phyloP scores from a whole-genome alignment of 108 stramenopile genomes.

The Nitzschia putrida region DNA sequence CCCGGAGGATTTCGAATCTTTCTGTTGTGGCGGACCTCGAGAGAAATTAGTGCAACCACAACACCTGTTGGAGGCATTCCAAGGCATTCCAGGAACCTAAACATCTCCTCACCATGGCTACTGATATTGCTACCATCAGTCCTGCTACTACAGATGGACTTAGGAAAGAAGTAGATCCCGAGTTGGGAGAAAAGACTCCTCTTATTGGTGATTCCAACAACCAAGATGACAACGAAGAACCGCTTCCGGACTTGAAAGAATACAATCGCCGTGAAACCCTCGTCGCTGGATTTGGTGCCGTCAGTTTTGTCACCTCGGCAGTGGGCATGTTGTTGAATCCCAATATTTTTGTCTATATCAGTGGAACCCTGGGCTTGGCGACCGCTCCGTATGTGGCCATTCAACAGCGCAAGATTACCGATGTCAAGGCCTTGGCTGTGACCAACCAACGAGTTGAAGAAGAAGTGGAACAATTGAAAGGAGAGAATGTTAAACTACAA shows the following conservation, averaged over 20 bases:
- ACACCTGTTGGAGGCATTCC: neutral
- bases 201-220: neutral
- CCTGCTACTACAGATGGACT: neutral
- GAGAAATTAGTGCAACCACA: neutral
- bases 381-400: slow-evolving; percentile 41
- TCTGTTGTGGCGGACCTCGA: neutral
- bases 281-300: slow-evolving; percentile 30
- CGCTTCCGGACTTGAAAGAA: slow-evolving; percentile 22
- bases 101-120: too few species aligned
- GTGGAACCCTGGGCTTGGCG: slow-evolving; percentile 29
- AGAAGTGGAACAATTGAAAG: slow-evolving; percentile 40
- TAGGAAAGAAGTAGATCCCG: slow-evolving; percentile 18
- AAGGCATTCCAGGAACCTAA: neutral
- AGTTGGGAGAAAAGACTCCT: slow-evolving; percentile 36
- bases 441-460: slow-evolving; percentile 39
- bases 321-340: slow-evolving; percentile 34
- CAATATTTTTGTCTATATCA: slow-evolving; percentile 30
- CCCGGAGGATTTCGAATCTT: neutral
- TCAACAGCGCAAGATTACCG: slow-evolving; percentile 51
- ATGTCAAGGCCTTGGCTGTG: slow-evolving; percentile 37
- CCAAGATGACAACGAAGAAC: neutral
- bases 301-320: slow-evolving; percentile 10
- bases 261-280: slow-evolving; percentile 24
- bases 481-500: slow-evolving; percentile 35
- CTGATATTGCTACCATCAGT: neutral